phyloP scores from a whole-genome alignment of 2,329 filamentous ascomycete genomes.

The Arthrobotrys pseudoclavata region DNA sequence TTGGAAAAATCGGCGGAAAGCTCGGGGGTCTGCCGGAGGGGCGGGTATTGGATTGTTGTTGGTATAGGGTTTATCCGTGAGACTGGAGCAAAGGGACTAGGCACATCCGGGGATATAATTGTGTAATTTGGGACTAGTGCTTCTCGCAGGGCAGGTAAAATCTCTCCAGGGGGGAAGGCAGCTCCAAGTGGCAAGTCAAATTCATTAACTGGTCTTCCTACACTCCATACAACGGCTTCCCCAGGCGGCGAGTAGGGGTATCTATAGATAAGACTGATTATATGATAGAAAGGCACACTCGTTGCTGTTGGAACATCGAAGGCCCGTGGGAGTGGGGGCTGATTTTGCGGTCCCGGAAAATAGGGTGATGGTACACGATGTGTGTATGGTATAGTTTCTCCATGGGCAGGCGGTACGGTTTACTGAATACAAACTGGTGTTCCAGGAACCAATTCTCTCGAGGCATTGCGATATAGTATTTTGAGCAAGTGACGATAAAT shows the following conservation, averaged over 20 bases:
- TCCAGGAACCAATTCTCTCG: neutral
- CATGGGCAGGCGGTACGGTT: neutral
- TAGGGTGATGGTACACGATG: neutral
- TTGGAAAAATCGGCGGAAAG: neutral
- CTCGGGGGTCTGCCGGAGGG: neutral
- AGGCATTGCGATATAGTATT: neutral
- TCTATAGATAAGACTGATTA: neutral
- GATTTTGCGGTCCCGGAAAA: neutral
- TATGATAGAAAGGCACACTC: conserved; percentile 6
- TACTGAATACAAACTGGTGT: neutral
- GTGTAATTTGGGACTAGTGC: neutral
- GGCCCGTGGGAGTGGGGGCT: neutral
- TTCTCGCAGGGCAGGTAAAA: neutral
- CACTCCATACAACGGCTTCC: neutral
- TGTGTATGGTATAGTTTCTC: neutral
- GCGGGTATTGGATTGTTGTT: neutral
- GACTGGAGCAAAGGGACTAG: neutral
- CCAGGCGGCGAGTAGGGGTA: neutral
- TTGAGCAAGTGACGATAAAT: neutral
- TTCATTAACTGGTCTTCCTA: neutral
- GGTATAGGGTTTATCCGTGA: neutral
- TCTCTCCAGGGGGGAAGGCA: too few species aligned
- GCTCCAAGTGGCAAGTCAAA: neutral
- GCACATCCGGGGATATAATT: neutral
- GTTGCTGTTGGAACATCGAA: conserved; percentile 10